A percentile compares a stretch with the other conserved stretches of the same genome.
phyloP scores from a whole-genome alignment of 352 stramenopile species.

The Phytophthora pisi region DNA sequence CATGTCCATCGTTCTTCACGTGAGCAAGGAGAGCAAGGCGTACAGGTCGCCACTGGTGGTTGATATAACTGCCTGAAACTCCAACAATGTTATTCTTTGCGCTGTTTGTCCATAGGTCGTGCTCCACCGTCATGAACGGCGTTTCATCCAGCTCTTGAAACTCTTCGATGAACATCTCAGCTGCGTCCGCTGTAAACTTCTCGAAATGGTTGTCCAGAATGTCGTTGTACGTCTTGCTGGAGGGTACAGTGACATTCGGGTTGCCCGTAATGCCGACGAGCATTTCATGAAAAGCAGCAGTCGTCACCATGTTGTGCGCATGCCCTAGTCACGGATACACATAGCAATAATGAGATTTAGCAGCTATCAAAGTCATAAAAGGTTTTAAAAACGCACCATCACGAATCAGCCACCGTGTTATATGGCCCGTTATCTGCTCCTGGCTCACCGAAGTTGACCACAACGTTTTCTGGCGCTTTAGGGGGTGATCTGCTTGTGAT shows the following conservation, averaged over 20 bases:
- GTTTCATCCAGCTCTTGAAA: constrained; percentile 1
- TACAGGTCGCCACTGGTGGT: neutral
- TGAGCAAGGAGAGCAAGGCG: neutral
- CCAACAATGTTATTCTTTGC: constrained; percentile 14
- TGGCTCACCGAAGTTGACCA: neutral
- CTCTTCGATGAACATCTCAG: neutral
- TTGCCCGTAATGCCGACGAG: constrained; percentile 1
- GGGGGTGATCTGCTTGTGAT: neutral
- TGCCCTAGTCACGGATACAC: neutral
- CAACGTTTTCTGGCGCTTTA: constrained; percentile 1
- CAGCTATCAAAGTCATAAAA: neutral
- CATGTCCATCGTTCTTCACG: constrained; percentile 8
- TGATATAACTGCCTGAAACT: constrained; percentile 2
- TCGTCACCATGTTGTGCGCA: constrained; percentile 6
- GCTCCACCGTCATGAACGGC: constrained; percentile 5
- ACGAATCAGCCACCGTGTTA: constrained; percentile 5
- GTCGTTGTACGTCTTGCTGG: constrained; percentile 4
- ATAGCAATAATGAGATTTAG: neutral
- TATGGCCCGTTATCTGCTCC: constrained; percentile 6
- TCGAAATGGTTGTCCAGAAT: constrained; percentile 3
- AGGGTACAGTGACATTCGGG: neutral
- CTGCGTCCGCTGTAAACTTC: neutral
- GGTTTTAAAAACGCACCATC: neutral
- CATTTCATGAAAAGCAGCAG: constrained; percentile 1
- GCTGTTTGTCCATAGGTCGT: constrained; percentile 9